These are phyloP conservation scores for Trichosporon faecale DNA, from an alignment of 1,284 basidiomycete species.

Conservation along the genomic window DNA sequence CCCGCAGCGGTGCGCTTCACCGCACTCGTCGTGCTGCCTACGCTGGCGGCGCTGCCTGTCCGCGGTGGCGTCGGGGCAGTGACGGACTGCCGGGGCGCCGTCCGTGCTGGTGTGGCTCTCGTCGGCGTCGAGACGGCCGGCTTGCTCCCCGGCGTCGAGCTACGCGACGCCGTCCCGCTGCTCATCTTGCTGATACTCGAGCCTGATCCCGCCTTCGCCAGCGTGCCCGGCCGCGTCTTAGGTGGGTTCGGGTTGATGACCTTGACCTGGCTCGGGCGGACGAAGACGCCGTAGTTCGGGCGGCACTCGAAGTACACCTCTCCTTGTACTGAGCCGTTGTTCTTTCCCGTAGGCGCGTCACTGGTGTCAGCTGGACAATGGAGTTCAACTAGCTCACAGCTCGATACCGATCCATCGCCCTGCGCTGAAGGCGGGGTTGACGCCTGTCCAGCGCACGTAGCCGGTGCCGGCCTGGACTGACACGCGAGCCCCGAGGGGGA, in stretches of 20 bases:
- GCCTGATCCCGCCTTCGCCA: not conserved
- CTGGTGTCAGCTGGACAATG: slow-evolving; percentile 8
- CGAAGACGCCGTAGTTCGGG: slow-evolving; percentile 79
- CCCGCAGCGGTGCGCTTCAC: not conserved
- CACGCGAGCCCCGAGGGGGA: slow-evolving; percentile 55
- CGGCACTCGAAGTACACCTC: slow-evolving; percentile 80
- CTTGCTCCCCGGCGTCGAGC: slow-evolving; percentile 1
- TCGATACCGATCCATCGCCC: slow-evolving; percentile 97
- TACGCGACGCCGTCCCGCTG: not conserved
- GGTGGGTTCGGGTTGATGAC: slow-evolving; percentile 36
- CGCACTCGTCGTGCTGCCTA: not conserved
- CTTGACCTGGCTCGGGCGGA: slow-evolving; percentile 82
- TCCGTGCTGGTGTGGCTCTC: not conserved
- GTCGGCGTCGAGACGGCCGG: not conserved
- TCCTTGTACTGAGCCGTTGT: slow-evolving; percentile 86
- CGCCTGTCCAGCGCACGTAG: slow-evolving; percentile 78
- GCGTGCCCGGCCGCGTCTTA: not conserved
- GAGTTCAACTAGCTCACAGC: slow-evolving; percentile 55
- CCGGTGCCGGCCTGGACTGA: slow-evolving; percentile 75
- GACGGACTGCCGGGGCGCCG: not conserved
- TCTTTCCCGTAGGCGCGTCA: slow-evolving; percentile 78
- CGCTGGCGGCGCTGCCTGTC: not conserved
- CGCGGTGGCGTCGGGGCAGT: slow-evolving; percentile 2
- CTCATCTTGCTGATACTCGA: not conserved
- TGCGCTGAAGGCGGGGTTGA: slow-evolving; percentile 72